Percentiles rank a stretch among this genome's conserved stretches.
Evolutionary conservation across 225 moss, liverwort and hornwort species (phyloP).

Genomic region (Anthoceros angustus): DNA sequence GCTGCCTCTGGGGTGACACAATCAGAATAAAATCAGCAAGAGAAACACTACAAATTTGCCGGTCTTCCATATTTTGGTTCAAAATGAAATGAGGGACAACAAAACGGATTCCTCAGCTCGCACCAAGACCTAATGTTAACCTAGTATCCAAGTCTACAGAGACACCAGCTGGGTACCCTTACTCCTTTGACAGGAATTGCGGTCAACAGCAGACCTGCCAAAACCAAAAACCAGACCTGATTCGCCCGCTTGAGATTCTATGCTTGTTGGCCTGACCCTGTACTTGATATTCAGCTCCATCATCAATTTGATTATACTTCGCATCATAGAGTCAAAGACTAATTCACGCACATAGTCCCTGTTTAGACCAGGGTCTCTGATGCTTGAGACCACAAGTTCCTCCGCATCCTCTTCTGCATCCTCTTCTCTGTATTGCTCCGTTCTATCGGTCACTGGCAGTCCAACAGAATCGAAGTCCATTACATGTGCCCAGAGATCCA

Average conservation of each 20-base stretch:
- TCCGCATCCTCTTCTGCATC: conserved; percentile 22
- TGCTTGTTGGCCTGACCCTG: conserved; percentile 36
- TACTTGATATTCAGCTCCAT: conserved; percentile 72
- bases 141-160: too few species aligned
- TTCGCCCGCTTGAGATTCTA: conserved; percentile 25
- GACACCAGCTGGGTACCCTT: too few species aligned
- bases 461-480: conserved; percentile 28
- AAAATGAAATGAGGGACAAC: too few species aligned
- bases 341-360: conserved; percentile 38
- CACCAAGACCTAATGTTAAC: too few species aligned
- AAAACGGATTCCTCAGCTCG: too few species aligned
- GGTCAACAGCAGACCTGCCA: conserved; percentile 3
- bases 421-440: conserved; percentile 8
- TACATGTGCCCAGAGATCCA: conserved; percentile 70
- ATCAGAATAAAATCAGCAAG: too few species aligned
- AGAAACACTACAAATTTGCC: too few species aligned
- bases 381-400: conserved; percentile 25
- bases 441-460: conserved; percentile 10
- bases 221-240: neutral
- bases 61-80: too few species aligned
- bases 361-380: conserved; percentile 29
- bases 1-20: conserved; percentile 34
- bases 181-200: too few species aligned
- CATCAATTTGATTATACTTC: conserved; percentile 52
- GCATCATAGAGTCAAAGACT: conserved; percentile 58